Evolutionary conservation across 495 filamentous ascomycete species (phyloP).

Genomic region (Paragyromitra xinjiangensis): DNA sequence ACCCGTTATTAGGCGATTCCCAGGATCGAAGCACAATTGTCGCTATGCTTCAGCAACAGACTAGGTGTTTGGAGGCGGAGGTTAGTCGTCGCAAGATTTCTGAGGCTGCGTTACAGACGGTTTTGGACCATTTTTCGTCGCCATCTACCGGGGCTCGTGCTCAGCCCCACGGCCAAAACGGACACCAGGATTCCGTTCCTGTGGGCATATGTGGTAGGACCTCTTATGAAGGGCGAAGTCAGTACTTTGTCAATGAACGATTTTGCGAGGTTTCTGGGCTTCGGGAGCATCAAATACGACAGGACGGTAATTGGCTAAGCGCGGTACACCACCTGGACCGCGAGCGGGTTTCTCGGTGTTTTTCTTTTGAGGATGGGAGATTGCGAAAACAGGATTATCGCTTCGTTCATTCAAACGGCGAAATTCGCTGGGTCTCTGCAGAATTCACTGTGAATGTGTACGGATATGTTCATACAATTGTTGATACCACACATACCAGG

Average conservation of each 20-base stretch:
- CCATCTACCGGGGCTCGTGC: constrained; percentile 25
- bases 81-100: constrained; percentile 48
- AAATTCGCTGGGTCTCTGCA: constrained; percentile 54
- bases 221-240: constrained; percentile 50
- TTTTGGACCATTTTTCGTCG: constrained; percentile 54
- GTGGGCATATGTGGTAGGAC: constrained; percentile 54
- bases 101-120: constrained; percentile 47
- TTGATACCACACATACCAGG: constrained; percentile 45
- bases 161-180: constrained; percentile 35
- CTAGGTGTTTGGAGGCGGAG: constrained; percentile 54
- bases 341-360: constrained; percentile 52
- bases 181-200: constrained; percentile 38
- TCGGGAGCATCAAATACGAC: constrained; percentile 32
- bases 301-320: constrained; percentile 54
- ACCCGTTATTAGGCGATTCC: constrained; percentile 39
- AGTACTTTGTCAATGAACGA: constrained; percentile 54
- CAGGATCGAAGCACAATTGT: constrained; percentile 53
- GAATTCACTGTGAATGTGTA: constrained; percentile 54
- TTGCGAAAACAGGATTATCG: constrained; percentile 54
- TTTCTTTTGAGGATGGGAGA: constrained; percentile 55
- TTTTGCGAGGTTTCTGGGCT: constrained; percentile 56
- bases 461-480: constrained; percentile 56
- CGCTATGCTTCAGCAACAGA: constrained; percentile 57
- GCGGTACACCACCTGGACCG: constrained; percentile 54
- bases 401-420: constrained; percentile 52